Percentiles rank a stretch among this genome's conserved stretches.
These are phyloP conservation scores for Gaeumannomyces tritici DNA, from an alignment of 2,329 filamentous ascomycete genomes.

Conservation along the genomic window DNA sequence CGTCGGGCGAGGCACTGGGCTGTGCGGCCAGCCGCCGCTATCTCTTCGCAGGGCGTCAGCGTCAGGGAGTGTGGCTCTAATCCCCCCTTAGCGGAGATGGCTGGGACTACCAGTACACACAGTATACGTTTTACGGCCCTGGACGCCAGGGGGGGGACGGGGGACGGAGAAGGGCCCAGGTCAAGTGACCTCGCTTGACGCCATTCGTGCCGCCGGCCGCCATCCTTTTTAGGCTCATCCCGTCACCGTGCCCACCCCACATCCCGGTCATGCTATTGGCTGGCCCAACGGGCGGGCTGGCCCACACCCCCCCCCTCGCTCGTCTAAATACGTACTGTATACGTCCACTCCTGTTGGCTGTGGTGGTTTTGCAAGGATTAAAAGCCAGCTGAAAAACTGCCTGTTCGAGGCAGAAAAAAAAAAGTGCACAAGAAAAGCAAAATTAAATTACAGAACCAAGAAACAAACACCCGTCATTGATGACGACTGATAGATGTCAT, in stretches of 20 bases:
- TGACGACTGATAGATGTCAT: not conserved
- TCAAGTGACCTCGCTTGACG: not conserved
- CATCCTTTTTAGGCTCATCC: slow-evolving; percentile 3
- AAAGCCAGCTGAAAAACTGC: not conserved
- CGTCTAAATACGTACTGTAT: no score
- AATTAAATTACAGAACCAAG: no score
- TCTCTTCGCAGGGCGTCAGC: not conserved
- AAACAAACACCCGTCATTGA: no score
- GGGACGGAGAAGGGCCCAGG: not conserved
- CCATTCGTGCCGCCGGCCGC: slow-evolving; percentile 1
- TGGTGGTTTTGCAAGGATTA: not conserved
- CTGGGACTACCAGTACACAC: not conserved
- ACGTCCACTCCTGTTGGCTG: not conserved
- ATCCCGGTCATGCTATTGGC: not conserved
- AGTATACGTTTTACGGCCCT: not conserved
- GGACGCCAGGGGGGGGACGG: not conserved
- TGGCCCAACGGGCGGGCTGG: not conserved
- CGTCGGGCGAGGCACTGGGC: not conserved
- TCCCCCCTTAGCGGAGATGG: no score
- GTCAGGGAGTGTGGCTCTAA: no score
- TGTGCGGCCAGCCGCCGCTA: not conserved
- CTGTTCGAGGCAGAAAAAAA: not conserved
- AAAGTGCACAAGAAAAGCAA: not conserved
- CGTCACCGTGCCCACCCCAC: not conserved
- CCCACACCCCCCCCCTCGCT: no score